These are phyloP conservation scores for Dactylonectria estremocensis DNA, from an alignment of 2,329 filamentous ascomycete genomes.

Conservation along the genomic window DNA sequence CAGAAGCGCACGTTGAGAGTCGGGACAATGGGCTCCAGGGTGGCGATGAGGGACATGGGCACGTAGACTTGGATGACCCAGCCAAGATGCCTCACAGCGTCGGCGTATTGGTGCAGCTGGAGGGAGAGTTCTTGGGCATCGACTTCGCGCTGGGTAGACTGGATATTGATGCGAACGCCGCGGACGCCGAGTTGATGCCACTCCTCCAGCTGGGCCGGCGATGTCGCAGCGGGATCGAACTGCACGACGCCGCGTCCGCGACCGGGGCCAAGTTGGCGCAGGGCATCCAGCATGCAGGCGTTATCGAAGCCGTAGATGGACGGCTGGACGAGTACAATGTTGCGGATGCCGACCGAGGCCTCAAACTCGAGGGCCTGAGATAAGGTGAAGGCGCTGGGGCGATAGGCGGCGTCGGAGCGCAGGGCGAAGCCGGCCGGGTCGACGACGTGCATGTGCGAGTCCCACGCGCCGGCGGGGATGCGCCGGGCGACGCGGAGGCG, in stretches of 20 bases:
- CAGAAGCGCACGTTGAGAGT: conserved; percentile 67
- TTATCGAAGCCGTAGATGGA: conserved; percentile 76
- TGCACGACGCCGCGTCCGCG: conserved; percentile 70
- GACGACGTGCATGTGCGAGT: conserved; percentile 76
- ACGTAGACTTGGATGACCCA: conserved; percentile 75
- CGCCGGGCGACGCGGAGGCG: conserved; percentile 22
- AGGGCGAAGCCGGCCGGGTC: conserved; percentile 67
- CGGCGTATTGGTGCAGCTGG: conserved; percentile 63
- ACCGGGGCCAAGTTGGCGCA: conserved; percentile 63
- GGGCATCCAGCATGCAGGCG: conserved; percentile 69
- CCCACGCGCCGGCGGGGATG: conserved; percentile 68
- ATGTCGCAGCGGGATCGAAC: conserved; percentile 64
- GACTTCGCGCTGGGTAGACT: conserved; percentile 64
- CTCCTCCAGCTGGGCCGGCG: conserved; percentile 56
- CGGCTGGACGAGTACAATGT: conserved; percentile 73
- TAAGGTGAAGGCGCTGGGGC: conserved; percentile 64
- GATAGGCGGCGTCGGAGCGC: conserved; percentile 64
- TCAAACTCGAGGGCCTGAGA: conserved; percentile 68
- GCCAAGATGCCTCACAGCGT: conserved; percentile 62
- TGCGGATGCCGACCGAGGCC: conserved; percentile 64
- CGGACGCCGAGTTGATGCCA: conserved; percentile 73
- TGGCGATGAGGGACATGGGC: conserved; percentile 63
- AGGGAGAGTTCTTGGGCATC: conserved; percentile 57
- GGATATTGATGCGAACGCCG: conserved; percentile 72
- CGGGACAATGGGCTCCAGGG: conserved; percentile 65